phyloP scores from a whole-genome alignment of 495 filamentous ascomycete genomes.

The Tuber melanosporum region DNA sequence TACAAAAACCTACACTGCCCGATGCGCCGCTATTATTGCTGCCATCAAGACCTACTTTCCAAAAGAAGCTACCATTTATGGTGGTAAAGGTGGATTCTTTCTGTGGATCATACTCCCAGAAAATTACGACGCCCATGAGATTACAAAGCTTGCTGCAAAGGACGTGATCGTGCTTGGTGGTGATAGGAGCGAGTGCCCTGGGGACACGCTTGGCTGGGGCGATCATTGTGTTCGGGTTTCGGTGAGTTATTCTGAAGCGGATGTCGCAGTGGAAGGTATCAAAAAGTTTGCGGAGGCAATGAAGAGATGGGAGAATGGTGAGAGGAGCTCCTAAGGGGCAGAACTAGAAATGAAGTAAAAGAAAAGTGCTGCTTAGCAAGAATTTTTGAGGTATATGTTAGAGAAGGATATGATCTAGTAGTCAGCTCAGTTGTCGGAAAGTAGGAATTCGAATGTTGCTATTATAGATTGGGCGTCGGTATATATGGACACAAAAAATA shows the following conservation, averaged over 20 bases:
- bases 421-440: neutral
- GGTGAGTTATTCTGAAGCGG: conserved; percentile 33
- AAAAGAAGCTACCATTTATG: conserved; percentile 16
- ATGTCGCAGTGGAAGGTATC: conserved; percentile 33
- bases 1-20: conserved; percentile 23
- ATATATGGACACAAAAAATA: neutral
- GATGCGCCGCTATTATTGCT: conserved; percentile 11
- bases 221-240: conserved; percentile 32
- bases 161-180: conserved; percentile 32
- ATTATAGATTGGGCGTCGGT: neutral
- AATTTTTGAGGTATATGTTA: neutral
- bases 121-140: conserved; percentile 23
- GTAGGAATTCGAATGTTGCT: neutral
- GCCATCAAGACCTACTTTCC: conserved; percentile 29
- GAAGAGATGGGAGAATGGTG: conserved; percentile 26
- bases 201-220: conserved; percentile 29
- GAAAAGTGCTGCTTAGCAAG: neutral
- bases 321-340: neutral
- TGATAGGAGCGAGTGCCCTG: conserved; percentile 34
- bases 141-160: conserved; percentile 23
- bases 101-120: conserved; percentile 32
- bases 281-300: conserved; percentile 32
- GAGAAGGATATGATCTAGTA: neutral
- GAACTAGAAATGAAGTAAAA: conserved; percentile 10
- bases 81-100: conserved; percentile 39